Percentiles rank a stretch among this genome's conserved stretches.
These are phyloP conservation scores for Didymella arachidicola DNA, from an alignment of 2,329 filamentous ascomycete species.

Conservation along the genomic window DNA sequence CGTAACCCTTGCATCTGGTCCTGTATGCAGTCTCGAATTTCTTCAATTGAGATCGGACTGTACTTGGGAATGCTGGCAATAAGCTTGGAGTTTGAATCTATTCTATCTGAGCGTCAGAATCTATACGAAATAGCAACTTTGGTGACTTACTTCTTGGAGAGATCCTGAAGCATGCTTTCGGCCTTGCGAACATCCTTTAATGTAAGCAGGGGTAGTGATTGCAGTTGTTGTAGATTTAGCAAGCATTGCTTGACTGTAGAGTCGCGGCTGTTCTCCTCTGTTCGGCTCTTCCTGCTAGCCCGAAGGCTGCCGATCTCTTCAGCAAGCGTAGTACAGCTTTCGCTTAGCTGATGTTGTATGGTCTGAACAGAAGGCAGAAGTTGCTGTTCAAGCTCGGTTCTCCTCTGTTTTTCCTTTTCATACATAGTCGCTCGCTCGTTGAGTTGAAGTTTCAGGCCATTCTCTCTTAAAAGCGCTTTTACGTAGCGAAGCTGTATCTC, in stretches of 20 bases:
- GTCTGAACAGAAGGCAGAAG: slow-evolving; percentile 26
- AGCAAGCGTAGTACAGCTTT: slow-evolving; percentile 26
- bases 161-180: slow-evolving; percentile 33
- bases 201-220: slow-evolving; percentile 28
- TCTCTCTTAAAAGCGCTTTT: slow-evolving; percentile 25
- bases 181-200: slow-evolving; percentile 31
- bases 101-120: not conserved
- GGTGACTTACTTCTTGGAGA: slow-evolving; percentile 32
- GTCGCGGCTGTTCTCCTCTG: slow-evolving; percentile 5
- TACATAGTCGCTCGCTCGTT: slow-evolving; percentile 19
- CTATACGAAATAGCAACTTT: too few relatives aligned
- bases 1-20: slow-evolving; percentile 29
- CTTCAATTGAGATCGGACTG: slow-evolving; percentile 7
- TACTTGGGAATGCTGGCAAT: slow-evolving; percentile 14
- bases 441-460: slow-evolving; percentile 23
- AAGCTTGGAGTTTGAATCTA: slow-evolving; percentile 19
- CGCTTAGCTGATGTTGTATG: slow-evolving; percentile 26
- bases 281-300: slow-evolving; percentile 13
- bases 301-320: not conserved
- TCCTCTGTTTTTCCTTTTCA: slow-evolving; percentile 32
- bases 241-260: slow-evolving; percentile 30
- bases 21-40: slow-evolving; percentile 23
- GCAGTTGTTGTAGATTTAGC: slow-evolving; percentile 26
- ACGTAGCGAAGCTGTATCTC: slow-evolving; percentile 27
- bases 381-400: slow-evolving; percentile 32